Conservation (phyloP, 2,329 filamentous ascomycete species). For the Fusarium drepaniforme region DNA sequence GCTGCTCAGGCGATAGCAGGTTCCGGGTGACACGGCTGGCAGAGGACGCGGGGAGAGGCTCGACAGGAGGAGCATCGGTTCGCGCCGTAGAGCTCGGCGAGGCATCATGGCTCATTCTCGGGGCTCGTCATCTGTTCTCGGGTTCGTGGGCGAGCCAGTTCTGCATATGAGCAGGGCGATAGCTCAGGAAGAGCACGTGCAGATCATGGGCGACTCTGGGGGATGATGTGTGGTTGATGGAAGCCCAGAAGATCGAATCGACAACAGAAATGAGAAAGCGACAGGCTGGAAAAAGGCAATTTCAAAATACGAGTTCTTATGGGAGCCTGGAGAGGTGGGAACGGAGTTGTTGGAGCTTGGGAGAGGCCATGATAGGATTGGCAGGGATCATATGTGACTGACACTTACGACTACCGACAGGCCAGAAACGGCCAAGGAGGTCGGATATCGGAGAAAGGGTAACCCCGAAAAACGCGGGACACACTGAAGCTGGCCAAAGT, state of each 20-base stretch:
- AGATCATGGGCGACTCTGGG: conserved; percentile 39
- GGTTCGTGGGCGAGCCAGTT: conserved; percentile 42
- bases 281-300: conserved; percentile 14
- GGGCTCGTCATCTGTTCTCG: conserved; percentile 48
- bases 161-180: conserved; percentile 47
- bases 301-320: conserved; percentile 21
- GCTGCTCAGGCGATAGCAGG: conserved; percentile 23
- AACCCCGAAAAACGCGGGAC: conserved; percentile 21
- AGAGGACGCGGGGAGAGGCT: conserved; percentile 21
- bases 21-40: conserved; percentile 36
- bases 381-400: conserved; percentile 36
- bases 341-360: conserved; percentile 31
- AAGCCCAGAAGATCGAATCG: neutral
- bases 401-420: conserved; percentile 13
- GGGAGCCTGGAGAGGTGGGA: conserved; percentile 15
- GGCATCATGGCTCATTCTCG: conserved; percentile 66
- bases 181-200: conserved; percentile 42
- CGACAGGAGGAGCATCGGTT: conserved; percentile 38
- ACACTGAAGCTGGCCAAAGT: conserved; percentile 11
- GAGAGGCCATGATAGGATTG: conserved; percentile 41
- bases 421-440: conserved; percentile 6
- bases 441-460: conserved; percentile 26
- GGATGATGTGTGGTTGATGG: conserved; percentile 1
- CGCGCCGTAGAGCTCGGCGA: conserved; percentile 56
- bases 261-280: conserved; percentile 4